Evolutionary conservation across 495 filamentous ascomycete genomes (phyloP).

Genomic region (Talaromyces wortmannii): DNA sequence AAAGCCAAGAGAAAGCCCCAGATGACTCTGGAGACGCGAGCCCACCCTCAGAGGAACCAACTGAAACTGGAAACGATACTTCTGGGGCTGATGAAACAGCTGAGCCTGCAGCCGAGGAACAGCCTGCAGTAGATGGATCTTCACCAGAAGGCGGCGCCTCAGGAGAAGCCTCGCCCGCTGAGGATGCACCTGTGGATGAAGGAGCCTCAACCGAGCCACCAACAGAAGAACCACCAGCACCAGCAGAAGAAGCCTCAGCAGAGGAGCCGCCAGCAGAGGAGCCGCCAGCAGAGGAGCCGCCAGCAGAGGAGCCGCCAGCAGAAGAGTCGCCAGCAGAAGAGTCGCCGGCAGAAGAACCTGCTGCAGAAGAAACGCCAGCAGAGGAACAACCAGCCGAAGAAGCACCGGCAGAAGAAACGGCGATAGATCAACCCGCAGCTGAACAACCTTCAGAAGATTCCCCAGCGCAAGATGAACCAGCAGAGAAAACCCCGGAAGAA

Average conservation of each 20-base stretch:
- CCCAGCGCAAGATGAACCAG: neutral
- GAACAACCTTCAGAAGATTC: neutral
- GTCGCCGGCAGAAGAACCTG: neutral
- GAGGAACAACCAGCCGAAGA: neutral
- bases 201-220: neutral
- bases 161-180: neutral
- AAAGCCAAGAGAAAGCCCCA: neutral
- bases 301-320: slow-evolving; percentile 5
- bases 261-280: neutral
- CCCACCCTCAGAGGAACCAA: neutral
- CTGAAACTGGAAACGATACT: neutral
- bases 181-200: neutral
- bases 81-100: neutral
- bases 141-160: neutral
- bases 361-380: neutral
- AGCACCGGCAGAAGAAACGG: neutral
- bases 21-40: slow-evolving; percentile 2
- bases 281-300: slow-evolving; percentile 7
- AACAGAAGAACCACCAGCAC: neutral
- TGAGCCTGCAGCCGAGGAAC: neutral
- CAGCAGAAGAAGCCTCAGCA: neutral
- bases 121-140: neutral
- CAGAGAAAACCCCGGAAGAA: neutral
- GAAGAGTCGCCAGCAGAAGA: slow-evolving; percentile 8
- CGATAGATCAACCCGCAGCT: neutral